These are phyloP conservation scores for Ceratorhiza oryzae-sativae DNA, from an alignment of 1,284 basidiomycete species.

Conservation along the genomic window DNA sequence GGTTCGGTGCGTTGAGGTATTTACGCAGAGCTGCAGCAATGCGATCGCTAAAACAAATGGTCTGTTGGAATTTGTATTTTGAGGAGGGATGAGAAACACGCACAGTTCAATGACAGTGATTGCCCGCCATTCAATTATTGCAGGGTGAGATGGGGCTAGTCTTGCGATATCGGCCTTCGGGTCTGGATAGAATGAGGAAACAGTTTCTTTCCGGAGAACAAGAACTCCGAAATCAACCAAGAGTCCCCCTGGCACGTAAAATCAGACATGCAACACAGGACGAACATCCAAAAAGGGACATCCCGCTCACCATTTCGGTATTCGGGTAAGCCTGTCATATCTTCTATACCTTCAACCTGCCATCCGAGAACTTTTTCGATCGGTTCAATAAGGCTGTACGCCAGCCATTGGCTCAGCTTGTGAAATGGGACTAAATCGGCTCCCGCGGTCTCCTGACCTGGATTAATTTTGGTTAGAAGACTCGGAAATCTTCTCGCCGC, in stretches of 20 bases:
- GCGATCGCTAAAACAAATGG: slow-evolving; percentile 66
- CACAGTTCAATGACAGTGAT: slow-evolving; percentile 92
- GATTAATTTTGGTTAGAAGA: slow-evolving; percentile 42
- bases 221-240: slow-evolving; percentile 85
- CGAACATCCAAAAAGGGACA: slow-evolving; percentile 4
- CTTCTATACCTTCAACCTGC: slow-evolving; percentile 75
- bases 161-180: slow-evolving; percentile 64
- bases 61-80: neutral
- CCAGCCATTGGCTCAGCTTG: slow-evolving; percentile 93
- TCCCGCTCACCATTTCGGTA: slow-evolving; percentile 78
- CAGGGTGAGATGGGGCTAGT: slow-evolving; percentile 78
- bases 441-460: slow-evolving; percentile 54
- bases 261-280: neutral
- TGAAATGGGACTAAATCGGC: slow-evolving; percentile 90
- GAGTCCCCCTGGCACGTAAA: slow-evolving; percentile 69
- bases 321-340: slow-evolving; percentile 85
- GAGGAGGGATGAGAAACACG: slow-evolving; percentile 48
- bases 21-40: slow-evolving; percentile 68
- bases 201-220: slow-evolving; percentile 59
- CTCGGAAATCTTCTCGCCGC: neutral
- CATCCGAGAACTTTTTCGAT: slow-evolving; percentile 80
- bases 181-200: slow-evolving; percentile 55
- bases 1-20: slow-evolving; percentile 60
- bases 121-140: slow-evolving; percentile 94
- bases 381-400: slow-evolving; percentile 86